Evolutionary conservation across 148 eudicot genomes (phyloP).

Genomic region (Chenopodium formosanum): DNA sequence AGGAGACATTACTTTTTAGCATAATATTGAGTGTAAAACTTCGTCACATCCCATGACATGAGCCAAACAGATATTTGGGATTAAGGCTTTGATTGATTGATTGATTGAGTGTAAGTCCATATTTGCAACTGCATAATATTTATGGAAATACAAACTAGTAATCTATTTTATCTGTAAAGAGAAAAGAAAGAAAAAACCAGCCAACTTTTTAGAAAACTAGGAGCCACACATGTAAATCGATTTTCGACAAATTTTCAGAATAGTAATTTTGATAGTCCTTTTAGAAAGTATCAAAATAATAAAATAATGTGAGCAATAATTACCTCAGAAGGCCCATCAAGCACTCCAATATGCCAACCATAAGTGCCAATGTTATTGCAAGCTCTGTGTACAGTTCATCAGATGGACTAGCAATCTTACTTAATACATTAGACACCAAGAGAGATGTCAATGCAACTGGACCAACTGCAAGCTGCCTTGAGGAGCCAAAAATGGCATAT

Average conservation of each 20-base stretch:
- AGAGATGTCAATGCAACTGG: slow-evolving; percentile 98
- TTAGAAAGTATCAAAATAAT: not conserved
- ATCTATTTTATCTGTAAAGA: not conserved
- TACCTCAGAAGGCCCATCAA: slow-evolving; percentile 94
- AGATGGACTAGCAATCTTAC: slow-evolving; percentile 67
- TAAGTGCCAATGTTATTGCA: slow-evolving; percentile 84
- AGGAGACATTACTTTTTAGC: not conserved
- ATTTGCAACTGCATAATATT: not conserved
- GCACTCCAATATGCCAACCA: slow-evolving; percentile 96
- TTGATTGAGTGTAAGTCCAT: not conserved
- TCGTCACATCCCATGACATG: no score
- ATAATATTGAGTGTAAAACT: not conserved
- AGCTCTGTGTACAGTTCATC: slow-evolving; percentile 85
- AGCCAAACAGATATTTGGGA: no score
- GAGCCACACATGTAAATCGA: not conserved
- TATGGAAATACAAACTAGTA: not conserved
- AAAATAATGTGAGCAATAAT: not conserved
- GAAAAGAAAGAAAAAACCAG: no score
- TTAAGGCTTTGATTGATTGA: no score
- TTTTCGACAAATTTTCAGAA: not conserved
- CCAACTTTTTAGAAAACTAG: not conserved
- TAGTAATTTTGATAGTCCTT: not conserved
- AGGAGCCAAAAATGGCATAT: slow-evolving; percentile 94
- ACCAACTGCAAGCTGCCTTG: slow-evolving; percentile 98
- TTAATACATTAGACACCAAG: slow-evolving; percentile 78